These are phyloP conservation scores for Tilletia setariae DNA, from an alignment of 1,284 basidiomycete genomes.

Conservation along the genomic window DNA sequence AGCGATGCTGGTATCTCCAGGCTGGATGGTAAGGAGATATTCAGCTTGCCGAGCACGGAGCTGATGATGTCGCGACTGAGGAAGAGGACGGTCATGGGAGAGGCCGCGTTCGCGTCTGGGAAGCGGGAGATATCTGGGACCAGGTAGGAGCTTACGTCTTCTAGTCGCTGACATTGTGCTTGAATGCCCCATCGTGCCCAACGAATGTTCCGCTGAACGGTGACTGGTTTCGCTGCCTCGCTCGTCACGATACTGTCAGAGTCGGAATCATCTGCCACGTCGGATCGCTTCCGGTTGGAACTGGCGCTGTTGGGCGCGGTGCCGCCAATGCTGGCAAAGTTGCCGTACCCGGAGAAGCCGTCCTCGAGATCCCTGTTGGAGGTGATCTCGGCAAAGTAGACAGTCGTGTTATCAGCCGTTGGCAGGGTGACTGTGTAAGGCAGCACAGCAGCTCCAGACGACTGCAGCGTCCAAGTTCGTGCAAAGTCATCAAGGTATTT, in stretches of 20 bases:
- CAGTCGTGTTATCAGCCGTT: background rate
- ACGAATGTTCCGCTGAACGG: background rate
- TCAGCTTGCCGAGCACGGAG: background rate
- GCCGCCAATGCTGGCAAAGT: background rate
- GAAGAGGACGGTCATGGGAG: background rate
- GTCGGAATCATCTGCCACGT: too few species aligned
- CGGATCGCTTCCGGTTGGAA: background rate
- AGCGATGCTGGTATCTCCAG: background rate
- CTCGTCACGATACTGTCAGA: background rate
- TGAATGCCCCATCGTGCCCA: constrained; percentile 8
- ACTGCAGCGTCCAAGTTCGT: constrained; percentile 6
- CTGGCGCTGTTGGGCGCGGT: background rate
- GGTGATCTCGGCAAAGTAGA: background rate
- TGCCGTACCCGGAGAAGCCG: background rate
- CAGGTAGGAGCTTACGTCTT: background rate
- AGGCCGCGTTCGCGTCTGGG: background rate
- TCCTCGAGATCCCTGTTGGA: background rate
- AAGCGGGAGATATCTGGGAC: background rate
- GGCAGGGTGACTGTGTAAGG: background rate
- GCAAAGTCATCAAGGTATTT: constrained; percentile 1
- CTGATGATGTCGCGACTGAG: background rate
- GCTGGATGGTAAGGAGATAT: constrained; percentile 3
- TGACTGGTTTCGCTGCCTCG: background rate
- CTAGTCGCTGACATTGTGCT: background rate
- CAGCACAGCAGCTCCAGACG: background rate